These are phyloP conservation scores for Phtheirospermum japonicum DNA, from an alignment of 257 asterid species.

Conservation along the genomic window DNA sequence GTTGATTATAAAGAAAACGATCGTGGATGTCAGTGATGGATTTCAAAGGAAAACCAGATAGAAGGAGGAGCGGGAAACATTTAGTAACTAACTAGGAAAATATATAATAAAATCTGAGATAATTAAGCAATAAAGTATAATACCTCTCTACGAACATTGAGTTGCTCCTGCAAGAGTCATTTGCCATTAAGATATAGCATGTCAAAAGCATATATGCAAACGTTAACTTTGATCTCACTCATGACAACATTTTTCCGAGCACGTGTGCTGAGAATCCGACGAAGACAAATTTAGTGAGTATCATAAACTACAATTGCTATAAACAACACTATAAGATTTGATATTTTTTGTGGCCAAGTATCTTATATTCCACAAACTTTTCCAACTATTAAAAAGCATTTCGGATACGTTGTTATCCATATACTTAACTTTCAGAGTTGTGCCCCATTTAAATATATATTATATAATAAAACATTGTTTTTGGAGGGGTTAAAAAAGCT, in stretches of 20 bases:
- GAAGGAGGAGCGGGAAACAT: not conserved
- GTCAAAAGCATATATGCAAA: conserved; percentile 94
- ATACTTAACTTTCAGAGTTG: not conserved
- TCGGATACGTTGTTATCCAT: not conserved
- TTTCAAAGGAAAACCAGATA: not conserved
- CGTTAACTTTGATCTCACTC: conserved; percentile 76
- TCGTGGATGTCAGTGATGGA: not conserved
- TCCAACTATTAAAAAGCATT: not conserved
- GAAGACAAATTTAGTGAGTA: conserved; percentile 28
- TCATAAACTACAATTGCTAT: not conserved
- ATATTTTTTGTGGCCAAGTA: too few relatives aligned
- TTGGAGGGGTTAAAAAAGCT: not conserved
- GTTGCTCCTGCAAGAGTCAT: conserved; percentile 83
- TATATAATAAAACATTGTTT: not conserved
- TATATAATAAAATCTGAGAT: conserved; percentile 12
- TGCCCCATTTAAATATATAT: not conserved
- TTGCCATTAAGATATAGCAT: conserved; percentile 80
- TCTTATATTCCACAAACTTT: too few relatives aligned
- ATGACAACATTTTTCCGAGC: conserved; percentile 83
- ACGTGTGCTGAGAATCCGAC: conserved; percentile 82
- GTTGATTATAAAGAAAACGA: not conserved
- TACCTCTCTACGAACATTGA: conserved; percentile 87
- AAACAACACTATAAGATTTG: not conserved
- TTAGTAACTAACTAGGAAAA: conserved; percentile 21
- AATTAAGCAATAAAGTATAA: conserved; percentile 17